Conservation (phyloP, 2,329 filamentous ascomycete species). For the Monilinia aucupariae region DNA sequence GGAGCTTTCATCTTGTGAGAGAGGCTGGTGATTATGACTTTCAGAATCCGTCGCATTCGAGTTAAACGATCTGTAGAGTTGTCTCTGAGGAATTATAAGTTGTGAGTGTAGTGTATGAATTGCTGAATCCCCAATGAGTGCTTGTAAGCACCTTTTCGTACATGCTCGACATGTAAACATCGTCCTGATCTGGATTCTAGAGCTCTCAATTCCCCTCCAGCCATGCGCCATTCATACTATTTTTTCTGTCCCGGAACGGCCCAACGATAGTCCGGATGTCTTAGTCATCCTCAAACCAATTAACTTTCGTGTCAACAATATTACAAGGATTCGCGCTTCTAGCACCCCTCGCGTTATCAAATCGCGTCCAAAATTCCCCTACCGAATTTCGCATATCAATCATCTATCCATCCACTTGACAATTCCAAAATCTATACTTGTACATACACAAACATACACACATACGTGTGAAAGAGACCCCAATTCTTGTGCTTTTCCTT, state of each 20-base stretch:
- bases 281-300: background rate
- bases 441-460: background rate
- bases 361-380: constrained; percentile 9
- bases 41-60: constrained; percentile 7
- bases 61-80: constrained; percentile 2
- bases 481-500: background rate
- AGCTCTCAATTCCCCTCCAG: background rate
- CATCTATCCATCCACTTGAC: background rate
- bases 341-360: background rate
- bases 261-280: background rate
- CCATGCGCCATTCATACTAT: background rate
- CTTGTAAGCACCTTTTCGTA: constrained; percentile 30
- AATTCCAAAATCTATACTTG: background rate
- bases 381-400: constrained; percentile 9
- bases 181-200: background rate
- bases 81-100: background rate
- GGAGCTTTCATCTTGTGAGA: background rate
- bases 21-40: background rate
- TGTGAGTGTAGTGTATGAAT: constrained; percentile 16
- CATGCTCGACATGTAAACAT: constrained; percentile 33
- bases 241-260: constrained; percentile 3
- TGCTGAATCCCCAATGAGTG: constrained; percentile 27
- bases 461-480: background rate
- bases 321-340: constrained; percentile 23
- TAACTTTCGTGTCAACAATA: background rate